A percentile compares a stretch with the other conserved stretches of the same genome.
Conservation (phyloP, 805 yeast species). For the Myxozyma lipomycoides region DNA sequence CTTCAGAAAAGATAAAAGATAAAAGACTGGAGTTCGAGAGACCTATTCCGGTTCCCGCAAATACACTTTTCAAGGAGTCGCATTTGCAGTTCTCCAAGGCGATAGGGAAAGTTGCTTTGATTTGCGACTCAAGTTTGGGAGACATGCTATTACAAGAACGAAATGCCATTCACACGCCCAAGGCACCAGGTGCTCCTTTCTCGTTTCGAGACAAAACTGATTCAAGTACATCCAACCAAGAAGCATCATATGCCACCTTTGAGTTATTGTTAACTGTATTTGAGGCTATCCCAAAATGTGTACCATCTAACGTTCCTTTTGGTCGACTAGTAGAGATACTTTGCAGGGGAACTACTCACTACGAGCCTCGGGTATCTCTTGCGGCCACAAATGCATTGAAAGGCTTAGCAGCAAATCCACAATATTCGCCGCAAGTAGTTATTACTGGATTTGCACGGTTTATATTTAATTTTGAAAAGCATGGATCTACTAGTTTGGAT, state of each 20-base stretch:
- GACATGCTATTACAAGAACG: slow-evolving; percentile 41
- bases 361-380: slow-evolving; percentile 54
- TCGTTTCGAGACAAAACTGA: slow-evolving; percentile 4
- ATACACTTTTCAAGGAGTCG: slow-evolving; percentile 32
- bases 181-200: slow-evolving; percentile 16
- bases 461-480: slow-evolving; percentile 74
- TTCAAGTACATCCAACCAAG: background rate
- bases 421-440: slow-evolving; percentile 44
- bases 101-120: slow-evolving; percentile 51
- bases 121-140: slow-evolving; percentile 48
- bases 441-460: slow-evolving; percentile 72
- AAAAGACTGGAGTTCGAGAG: slow-evolving; percentile 1
- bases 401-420: slow-evolving; percentile 60
- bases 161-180: slow-evolving; percentile 12
- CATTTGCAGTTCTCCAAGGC: slow-evolving; percentile 70
- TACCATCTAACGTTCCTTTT: slow-evolving; percentile 50
- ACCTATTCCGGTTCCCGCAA: slow-evolving; percentile 4
- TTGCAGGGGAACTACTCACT: slow-evolving; percentile 71
- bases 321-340: slow-evolving; percentile 68
- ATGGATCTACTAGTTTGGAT: slow-evolving; percentile 25
- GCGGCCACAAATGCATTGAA: slow-evolving; percentile 64
- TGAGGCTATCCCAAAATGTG: slow-evolving; percentile 71
- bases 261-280: slow-evolving; percentile 68
- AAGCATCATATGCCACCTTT: slow-evolving; percentile 39
- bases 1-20: slow-evolving; percentile 2